These are phyloP conservation scores for Martensiomyces pterosporus DNA, from an alignment of 192 early-diverging fungal species.

Conservation along the genomic window DNA sequence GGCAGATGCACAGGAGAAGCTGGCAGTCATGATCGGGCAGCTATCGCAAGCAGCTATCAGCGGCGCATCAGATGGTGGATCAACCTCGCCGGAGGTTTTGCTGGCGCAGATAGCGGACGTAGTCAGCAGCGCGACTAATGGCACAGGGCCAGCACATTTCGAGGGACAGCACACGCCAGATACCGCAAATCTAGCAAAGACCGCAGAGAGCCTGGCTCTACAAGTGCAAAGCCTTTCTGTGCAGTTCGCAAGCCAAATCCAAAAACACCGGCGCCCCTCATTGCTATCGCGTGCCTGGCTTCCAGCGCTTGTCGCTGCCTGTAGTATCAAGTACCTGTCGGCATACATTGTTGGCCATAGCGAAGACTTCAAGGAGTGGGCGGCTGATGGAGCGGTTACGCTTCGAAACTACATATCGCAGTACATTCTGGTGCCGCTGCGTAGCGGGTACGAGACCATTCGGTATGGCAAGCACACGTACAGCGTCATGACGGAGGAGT, in stretches of 20 bases:
- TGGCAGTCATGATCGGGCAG: slow-evolving; percentile 64
- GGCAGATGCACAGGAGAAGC: slow-evolving; percentile 47
- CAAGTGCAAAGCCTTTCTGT: slow-evolving; percentile 11
- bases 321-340: slow-evolving; percentile 48
- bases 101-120: slow-evolving; percentile 12
- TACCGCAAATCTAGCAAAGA: neutral
- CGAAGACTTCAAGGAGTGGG: slow-evolving; percentile 51
- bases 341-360: slow-evolving; percentile 49
- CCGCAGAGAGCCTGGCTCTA: slow-evolving; percentile 5
- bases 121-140: too few relatives aligned
- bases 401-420: slow-evolving; percentile 61
- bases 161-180: too few relatives aligned
- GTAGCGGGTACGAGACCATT: slow-evolving; percentile 72
- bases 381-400: slow-evolving; percentile 54
- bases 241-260: too few relatives aligned
- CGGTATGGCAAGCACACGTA: slow-evolving; percentile 75
- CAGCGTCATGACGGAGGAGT: slow-evolving; percentile 70
- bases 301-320: slow-evolving; percentile 43
- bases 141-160: too few relatives aligned
- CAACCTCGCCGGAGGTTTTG: too few relatives aligned
- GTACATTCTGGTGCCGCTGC: slow-evolving; percentile 75
- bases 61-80: too few relatives aligned
- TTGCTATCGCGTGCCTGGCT: slow-evolving; percentile 67
- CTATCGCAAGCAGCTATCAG: slow-evolving; percentile 34
- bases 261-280: slow-evolving; percentile 37